These are phyloP conservation scores for Zangia roseola DNA, from an alignment of 768 basidiomycete genomes.

Conservation along the genomic window DNA sequence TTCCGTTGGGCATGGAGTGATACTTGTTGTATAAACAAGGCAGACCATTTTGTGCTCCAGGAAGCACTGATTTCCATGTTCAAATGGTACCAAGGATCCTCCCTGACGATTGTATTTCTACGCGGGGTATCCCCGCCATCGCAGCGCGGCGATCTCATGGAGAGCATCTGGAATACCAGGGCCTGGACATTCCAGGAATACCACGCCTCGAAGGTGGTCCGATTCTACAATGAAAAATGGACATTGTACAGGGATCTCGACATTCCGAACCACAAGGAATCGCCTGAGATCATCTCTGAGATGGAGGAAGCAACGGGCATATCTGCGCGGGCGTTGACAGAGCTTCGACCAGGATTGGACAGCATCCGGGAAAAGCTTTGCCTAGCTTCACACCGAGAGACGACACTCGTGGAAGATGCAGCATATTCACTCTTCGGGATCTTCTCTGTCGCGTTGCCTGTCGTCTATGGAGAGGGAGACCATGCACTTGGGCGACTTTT, in stretches of 20 bases:
- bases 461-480: conserved; percentile 1
- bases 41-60: not conserved
- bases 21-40: conserved; percentile 7
- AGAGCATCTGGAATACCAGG: conserved; percentile 1
- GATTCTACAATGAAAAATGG: no score
- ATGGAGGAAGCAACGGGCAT: not conserved
- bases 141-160: not conserved
- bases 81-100: conserved; percentile 1
- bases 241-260: not conserved
- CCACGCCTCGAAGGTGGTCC: no score
- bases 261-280: not conserved
- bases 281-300: no score
- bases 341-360: not conserved
- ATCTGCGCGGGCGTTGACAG: not conserved
- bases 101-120: conserved; percentile 7
- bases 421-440: conserved; percentile 1
- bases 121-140: not conserved
- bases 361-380: no score
- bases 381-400: not conserved
- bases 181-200: no score
- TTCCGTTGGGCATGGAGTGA: conserved; percentile 11
- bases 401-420: not conserved
- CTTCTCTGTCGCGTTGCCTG: not conserved
- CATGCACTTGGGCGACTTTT: not conserved
- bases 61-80: conserved; percentile 3